These are phyloP conservation scores for Strobilomyces dryophilus DNA, from an alignment of 768 basidiomycete species.

Conservation along the genomic window DNA sequence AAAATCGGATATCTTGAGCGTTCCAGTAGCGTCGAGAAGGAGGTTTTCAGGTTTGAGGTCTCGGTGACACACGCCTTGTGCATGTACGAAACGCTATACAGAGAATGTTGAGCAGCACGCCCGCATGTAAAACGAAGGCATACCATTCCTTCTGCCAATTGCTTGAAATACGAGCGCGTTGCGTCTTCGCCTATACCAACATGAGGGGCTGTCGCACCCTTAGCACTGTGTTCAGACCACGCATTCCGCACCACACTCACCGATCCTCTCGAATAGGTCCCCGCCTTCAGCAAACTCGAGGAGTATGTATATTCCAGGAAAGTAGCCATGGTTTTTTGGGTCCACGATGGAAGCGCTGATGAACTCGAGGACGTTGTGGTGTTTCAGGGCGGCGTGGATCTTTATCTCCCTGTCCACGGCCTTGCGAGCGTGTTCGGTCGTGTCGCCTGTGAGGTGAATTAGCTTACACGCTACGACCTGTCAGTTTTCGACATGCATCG, in stretches of 20 bases:
- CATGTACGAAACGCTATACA: conserved; percentile 74
- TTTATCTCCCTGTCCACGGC: conserved; percentile 88
- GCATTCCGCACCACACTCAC: conserved; percentile 41
- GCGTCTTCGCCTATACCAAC: conserved; percentile 82
- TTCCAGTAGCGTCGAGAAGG: conserved; percentile 79
- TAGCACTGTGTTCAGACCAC: background rate
- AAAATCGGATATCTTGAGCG: conserved; percentile 93
- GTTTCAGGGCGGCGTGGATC: conserved; percentile 77
- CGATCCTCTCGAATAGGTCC: conserved; percentile 97
- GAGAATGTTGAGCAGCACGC: background rate
- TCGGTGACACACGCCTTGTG: no score
- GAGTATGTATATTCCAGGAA: conserved; percentile 88
- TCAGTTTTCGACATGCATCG: conserved; percentile 62
- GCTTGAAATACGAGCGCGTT: conserved; percentile 86
- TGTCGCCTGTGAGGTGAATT: conserved; percentile 57
- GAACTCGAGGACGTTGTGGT: conserved; percentile 79
- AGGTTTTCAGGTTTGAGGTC: no score
- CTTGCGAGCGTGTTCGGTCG: conserved; percentile 69
- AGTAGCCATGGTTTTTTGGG: conserved; percentile 49
- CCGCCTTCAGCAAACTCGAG: conserved; percentile 91
- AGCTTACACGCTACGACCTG: conserved; percentile 87
- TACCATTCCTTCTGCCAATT: conserved; percentile 82
- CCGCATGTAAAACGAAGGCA: conserved; percentile 19
- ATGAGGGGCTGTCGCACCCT: conserved; percentile 66
- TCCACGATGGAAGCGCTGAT: conserved; percentile 76